Base-by-base conservation (phyloP, 305 asterid species). In the Solanum aculeatissimum region DNA sequence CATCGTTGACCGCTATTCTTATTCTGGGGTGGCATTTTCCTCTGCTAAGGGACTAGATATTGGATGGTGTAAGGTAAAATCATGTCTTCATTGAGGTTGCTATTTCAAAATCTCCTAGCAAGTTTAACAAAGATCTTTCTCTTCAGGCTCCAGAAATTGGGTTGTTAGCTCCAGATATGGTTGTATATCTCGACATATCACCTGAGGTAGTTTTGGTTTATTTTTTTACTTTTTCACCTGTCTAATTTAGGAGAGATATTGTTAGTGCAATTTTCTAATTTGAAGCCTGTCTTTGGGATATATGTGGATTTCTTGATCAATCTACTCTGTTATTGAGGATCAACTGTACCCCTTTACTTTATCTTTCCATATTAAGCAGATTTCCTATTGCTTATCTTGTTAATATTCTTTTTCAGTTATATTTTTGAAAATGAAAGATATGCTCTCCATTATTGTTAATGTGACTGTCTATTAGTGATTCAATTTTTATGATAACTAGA, bases 1-100 rank as follows among this genome's bases (percentile, higher is more conserved):
- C 83, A 92, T 96, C 25, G 92, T 96, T 77, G 99, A 96, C 83
- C 98, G 99, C n/a, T 96, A 96, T 87, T 91, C 99, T 45, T 95
- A 89, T 87, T 95, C 99, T 43, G 99, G 99, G 84, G 97, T 96
- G 85, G 99, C 99, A 86, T 95, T 96, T 90, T 95, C 99, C 66
- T 91, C 97, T 80, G 95, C 99, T 81, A 96, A 96, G 86, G 99
- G 98, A 85, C 97, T 96, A 82, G 95, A 95, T 85, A 87, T 93
- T 80, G 93, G 91, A 81, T 96, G 98, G 99, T 95, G 98, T 90
- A 96, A 93, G 97, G 99, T 95, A 87, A 68, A 80, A 32, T 53
- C 82, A 35, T 40, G 23, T 54, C 78, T 53, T 78, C 49, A 78
- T 53, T 9, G 47, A 78, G 6, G 82, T 53, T 3, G 66, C 32